These are phyloP conservation scores for Closterium sp. DNA, from an alignment of 139 green algal species.

Conservation along the genomic window DNA sequence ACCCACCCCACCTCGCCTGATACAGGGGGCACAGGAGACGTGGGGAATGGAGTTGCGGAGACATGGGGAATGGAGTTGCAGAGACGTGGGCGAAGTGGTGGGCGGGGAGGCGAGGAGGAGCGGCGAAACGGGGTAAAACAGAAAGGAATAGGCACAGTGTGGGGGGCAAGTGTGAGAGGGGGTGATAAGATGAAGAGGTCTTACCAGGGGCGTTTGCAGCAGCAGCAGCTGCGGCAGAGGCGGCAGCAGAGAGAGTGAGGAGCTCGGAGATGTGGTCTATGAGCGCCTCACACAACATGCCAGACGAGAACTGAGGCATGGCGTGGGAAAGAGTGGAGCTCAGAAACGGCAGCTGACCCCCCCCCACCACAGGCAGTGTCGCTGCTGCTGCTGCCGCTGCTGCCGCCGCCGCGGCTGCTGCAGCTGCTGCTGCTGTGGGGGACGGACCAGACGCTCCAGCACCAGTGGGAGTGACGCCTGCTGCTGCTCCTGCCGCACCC, in stretches of 20 bases:
- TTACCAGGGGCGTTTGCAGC: background rate
- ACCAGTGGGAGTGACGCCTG: background rate
- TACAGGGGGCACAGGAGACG: background rate
- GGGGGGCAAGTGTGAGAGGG: background rate
- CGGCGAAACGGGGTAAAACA: background rate
- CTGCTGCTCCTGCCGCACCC: background rate
- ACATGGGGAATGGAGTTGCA: no score
- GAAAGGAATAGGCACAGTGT: background rate
- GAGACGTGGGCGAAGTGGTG: no score
- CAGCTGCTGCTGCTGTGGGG: background rate
- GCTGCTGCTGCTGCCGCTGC: background rate
- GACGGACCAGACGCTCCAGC: background rate
- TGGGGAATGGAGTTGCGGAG: no score
- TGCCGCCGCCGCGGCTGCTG: no score
- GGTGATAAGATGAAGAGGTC: background rate
- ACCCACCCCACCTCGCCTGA: background rate
- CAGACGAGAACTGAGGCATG: conserved; percentile 19
- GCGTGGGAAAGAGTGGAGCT: background rate
- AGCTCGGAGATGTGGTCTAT: conserved; percentile 34
- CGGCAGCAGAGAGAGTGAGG: background rate
- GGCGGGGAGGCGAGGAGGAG: background rate
- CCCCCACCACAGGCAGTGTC: background rate
- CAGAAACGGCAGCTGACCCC: background rate
- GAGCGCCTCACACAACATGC: conserved; percentile 22
- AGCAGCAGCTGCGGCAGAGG: background rate